Conservation (phyloP, 345 rosid species). For the Arabis alpina region DNA sequence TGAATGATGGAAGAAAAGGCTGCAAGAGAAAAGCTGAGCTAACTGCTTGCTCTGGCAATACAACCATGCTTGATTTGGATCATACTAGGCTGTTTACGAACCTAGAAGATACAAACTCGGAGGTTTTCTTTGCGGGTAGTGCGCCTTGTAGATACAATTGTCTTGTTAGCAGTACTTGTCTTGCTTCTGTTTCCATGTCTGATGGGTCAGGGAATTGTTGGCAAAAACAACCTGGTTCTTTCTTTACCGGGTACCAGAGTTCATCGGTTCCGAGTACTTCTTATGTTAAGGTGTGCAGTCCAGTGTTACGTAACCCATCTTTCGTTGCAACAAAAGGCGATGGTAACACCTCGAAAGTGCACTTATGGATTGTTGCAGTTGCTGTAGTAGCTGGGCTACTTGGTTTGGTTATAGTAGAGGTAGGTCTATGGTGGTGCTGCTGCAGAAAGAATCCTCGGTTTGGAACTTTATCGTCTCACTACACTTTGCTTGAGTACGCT, state of each 20-base stretch:
- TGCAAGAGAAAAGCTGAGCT: constrained; percentile 63
- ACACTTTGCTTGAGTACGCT: constrained; percentile 60
- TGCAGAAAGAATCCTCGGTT: constrained; percentile 46
- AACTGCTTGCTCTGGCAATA: constrained; percentile 47
- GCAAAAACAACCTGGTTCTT: constrained; percentile 51
- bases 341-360: constrained; percentile 35
- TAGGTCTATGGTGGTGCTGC: constrained; percentile 62
- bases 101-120: constrained; percentile 39
- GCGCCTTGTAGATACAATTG: constrained; percentile 59
- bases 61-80: constrained; percentile 55
- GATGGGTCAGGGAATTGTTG: constrained; percentile 68
- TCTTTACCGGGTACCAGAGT: constrained; percentile 60
- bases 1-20: constrained; percentile 52
- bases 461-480: constrained; percentile 51
- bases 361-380: constrained; percentile 47
- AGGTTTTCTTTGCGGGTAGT: constrained; percentile 44
- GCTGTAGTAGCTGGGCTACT: constrained; percentile 43
- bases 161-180: constrained; percentile 48
- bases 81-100: constrained; percentile 50
- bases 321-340: constrained; percentile 10
- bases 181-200: constrained; percentile 57
- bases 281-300: constrained; percentile 63
- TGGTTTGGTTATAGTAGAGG: constrained; percentile 45
- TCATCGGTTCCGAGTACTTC: constrained; percentile 58
- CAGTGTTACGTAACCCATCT: constrained; percentile 48